Evolutionary conservation across 164 flowering plant species (phyloP), one percentile per base, ranked within the genome.

Genomic region (Aristolochia californica): DNA sequence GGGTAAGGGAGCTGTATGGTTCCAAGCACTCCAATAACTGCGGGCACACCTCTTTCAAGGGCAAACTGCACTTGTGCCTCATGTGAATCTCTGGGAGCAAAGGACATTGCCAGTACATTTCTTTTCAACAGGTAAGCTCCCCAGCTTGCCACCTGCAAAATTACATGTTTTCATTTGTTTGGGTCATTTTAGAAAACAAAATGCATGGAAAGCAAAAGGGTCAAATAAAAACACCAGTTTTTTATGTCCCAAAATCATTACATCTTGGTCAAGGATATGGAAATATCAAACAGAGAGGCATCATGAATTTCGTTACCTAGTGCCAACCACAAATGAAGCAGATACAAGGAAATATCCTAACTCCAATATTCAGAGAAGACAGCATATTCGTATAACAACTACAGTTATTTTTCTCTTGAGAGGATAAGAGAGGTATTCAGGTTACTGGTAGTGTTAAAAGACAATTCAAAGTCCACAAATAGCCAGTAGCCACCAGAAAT

Each of bases 31-130:
- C 95, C 97, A 73, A 89, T 87, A 58, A 89, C 84, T 18, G 97
- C 95, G 60, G 95, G 97, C 20, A 89, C 95, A 51, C 97, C 97
- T 61, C 97, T 72, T 74, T 89, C 97, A 49, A 89, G 83, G 73
- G 97, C 95, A 74, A 89, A 89, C 62, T 89, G 97, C 53, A 89
- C 91, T 62, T 89, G 95, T 43, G 97, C 97, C 65, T 84, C 88
- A 55, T 89, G 97, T 27, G 90, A 84, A 53, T 89, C 97, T 73
- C 95, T 83, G 43, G 95, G 97, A 18, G 97, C 97, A 74, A 89
- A 83, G 13, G 97, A 89, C 95, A 89, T 89, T 13, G 93, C 85
- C 54, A 87, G 64, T 15, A 87, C 97, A 75, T 89, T 89, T 72
- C 85, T 78, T 61, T 80, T 87, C 76, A 77, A 71, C n/a, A 87